Conservation (phyloP, 805 yeast genomes). For the Wickerhamiella musiphila region DNA sequence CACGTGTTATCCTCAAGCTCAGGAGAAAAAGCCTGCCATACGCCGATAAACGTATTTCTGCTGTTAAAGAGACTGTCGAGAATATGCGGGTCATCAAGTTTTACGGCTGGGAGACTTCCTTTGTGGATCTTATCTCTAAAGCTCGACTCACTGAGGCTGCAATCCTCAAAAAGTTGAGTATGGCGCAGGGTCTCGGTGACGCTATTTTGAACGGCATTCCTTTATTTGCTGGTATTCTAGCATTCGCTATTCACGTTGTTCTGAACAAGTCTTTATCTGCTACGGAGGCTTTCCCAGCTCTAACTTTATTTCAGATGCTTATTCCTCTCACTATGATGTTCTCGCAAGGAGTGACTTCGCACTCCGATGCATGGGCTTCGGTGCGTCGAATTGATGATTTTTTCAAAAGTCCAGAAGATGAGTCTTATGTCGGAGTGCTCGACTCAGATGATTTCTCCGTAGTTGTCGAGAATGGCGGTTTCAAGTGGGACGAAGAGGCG, state of each 20-base stretch:
- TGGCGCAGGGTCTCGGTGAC: constrained; percentile 42
- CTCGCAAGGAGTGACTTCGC: constrained; percentile 28
- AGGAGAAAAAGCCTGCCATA: constrained; percentile 39
- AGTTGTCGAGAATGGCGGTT: constrained; percentile 33
- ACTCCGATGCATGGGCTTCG: constrained; percentile 25
- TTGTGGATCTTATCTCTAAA: constrained; percentile 35
- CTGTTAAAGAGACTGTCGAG: constrained; percentile 61
- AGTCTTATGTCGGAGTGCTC: constrained; percentile 17
- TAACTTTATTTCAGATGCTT: constrained; percentile 50
- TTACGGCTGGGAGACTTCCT: constrained; percentile 85
- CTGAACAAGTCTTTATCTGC: constrained; percentile 31
- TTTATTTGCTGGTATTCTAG: constrained; percentile 49
- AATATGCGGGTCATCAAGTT: constrained; percentile 70
- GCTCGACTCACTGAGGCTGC: constrained; percentile 47
- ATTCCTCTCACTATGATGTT: constrained; percentile 50
- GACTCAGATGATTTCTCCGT: constrained; percentile 29
- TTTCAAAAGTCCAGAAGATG: constrained; percentile 24
- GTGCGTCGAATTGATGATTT: constrained; percentile 13
- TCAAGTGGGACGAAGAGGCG: constrained; percentile 43
- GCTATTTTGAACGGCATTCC: constrained; percentile 56
- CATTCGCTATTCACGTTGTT: constrained; percentile 31
- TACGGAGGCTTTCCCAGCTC: constrained; percentile 52
- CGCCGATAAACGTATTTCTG: constrained; percentile 63
- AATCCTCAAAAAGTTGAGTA: constrained; percentile 43
- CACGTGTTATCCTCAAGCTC: constrained; percentile 34